Base-by-base conservation (phyloP, 2,329 filamentous ascomycete genomes). In the Colletotrichum eremochloae region DNA sequence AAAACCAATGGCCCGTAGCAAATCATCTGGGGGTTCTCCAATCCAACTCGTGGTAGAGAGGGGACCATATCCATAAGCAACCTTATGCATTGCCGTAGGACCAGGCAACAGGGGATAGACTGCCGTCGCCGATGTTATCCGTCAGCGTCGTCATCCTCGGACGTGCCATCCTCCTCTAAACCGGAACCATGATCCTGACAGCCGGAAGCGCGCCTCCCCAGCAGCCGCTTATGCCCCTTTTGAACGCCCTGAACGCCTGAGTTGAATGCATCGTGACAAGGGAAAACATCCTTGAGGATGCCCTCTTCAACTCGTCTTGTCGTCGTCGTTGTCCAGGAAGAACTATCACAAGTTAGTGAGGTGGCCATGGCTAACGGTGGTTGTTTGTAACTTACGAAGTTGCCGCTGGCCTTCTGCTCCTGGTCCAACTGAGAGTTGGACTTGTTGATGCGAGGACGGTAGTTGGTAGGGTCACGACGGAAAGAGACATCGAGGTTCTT, bases 371-470 rank as follows among this genome's bases (percentile, higher is more conserved):
- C 71, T 72, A 24, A 62, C 33, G 20, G 40, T 29, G n/a, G 8
- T 58, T 33, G 33, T n/a, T 18, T 55, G 3, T 42, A 7, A 89
- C 91, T 87, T 87, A 94, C 92, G 86, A 93, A 99, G 86, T 98
- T 98, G 78, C 97, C 97, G 76, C 84, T 85, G 79, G 95, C 78
- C 89, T 99, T 99, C 89, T 99, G 96, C 82, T 98, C 96, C 83
- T 98, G 95, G 84, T 99, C 96, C 77, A 98, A 90, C 87, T 99
- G 96, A 81, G 93, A 96, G 84, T 95, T 92, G 80, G 91, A 86
- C 90, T 99, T 99, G 90, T 99, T 99, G 88, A 99, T 99, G 85
- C 97, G 94, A 74, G 97, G 96, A 74, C 96, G 92, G 89, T 90
- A 99, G 80, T 96, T 97, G 85, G 92, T 95, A 74, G 97, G 96